These are phyloP conservation scores for Jaapia argillacea DNA, from an alignment of 768 basidiomycete genomes.

Conservation along the genomic window DNA sequence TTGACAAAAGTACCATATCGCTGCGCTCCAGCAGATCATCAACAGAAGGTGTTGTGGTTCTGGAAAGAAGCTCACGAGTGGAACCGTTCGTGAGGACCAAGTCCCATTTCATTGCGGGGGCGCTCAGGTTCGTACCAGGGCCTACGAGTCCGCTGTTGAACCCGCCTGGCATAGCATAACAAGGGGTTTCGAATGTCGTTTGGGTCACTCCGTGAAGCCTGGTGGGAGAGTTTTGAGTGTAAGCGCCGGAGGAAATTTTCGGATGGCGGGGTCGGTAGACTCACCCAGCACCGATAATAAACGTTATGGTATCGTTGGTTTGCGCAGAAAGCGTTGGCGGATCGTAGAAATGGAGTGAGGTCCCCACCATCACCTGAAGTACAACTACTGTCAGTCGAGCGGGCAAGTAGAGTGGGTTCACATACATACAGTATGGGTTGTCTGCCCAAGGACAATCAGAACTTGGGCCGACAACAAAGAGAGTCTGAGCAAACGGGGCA, in stretches of 20 bases:
- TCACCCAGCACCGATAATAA: constrained; percentile 29
- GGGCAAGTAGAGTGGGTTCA: too few relatives aligned
- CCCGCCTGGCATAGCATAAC: constrained; percentile 3
- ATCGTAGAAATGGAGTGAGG: constrained; percentile 28
- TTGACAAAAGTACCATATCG: constrained; percentile 4
- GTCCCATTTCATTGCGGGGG: constrained; percentile 20
- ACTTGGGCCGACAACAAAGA: too few relatives aligned
- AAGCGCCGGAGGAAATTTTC: constrained; percentile 3
- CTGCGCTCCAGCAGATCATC: neutral
- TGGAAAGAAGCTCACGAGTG: constrained; percentile 9
- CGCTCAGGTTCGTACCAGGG: constrained; percentile 10
- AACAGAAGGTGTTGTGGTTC: neutral
- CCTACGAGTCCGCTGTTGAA: constrained; percentile 28
- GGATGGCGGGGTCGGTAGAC: constrained; percentile 2
- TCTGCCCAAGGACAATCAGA: too few relatives aligned
- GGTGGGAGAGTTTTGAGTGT: neutral
- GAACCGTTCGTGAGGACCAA: constrained; percentile 24
- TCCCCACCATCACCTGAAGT: constrained; percentile 28
- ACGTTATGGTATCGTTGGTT: constrained; percentile 25
- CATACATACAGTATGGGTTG: too few relatives aligned
- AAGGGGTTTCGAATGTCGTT: constrained; percentile 4
- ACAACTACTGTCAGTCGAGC: constrained; percentile 3
- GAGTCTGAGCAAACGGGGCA: too few relatives aligned
- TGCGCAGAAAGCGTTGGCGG: constrained; percentile 22
- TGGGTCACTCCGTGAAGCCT: constrained; percentile 4